Evolutionary conservation across 228 moss, liverwort and hornwort genomes (phyloP).

Genomic region (Sphagnum fallax): DNA sequence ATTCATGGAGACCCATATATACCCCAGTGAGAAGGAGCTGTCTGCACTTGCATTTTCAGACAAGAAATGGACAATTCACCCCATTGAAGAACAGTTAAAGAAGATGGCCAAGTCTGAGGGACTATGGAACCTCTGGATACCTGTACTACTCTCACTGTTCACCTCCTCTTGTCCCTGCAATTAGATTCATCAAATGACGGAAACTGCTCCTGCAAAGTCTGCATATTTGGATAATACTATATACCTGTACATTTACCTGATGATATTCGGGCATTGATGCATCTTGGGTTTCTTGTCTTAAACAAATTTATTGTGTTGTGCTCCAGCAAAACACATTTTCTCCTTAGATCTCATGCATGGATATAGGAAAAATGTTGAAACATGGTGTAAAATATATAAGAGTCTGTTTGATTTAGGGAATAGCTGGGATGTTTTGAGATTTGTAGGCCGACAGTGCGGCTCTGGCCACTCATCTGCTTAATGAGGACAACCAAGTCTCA

Average conservation of each 20-base stretch:
- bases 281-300: too few relatives aligned
- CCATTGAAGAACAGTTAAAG: constrained; percentile 85
- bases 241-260: too few relatives aligned
- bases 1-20: constrained; percentile 77
- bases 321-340: too few relatives aligned
- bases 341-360: too few relatives aligned
- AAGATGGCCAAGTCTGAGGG: constrained; percentile 76
- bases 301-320: too few relatives aligned
- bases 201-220: too few relatives aligned
- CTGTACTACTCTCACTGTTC: constrained; percentile 31
- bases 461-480: constrained; percentile 71
- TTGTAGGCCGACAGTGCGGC: constrained; percentile 87
- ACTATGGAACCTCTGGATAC: constrained; percentile 99
- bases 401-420: too few relatives aligned
- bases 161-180: neutral
- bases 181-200: neutral
- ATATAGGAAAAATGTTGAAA: too few relatives aligned
- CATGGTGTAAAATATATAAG: too few relatives aligned
- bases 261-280: too few relatives aligned
- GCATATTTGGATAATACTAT: too few relatives aligned
- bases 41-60: constrained; percentile 57
- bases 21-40: constrained; percentile 79
- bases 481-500: constrained; percentile 29
- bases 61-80: constrained; percentile 83
- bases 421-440: too few relatives aligned